Evolutionary conservation across 2,329 filamentous ascomycete genomes (phyloP).

Genomic region (Cercospora beticola): DNA sequence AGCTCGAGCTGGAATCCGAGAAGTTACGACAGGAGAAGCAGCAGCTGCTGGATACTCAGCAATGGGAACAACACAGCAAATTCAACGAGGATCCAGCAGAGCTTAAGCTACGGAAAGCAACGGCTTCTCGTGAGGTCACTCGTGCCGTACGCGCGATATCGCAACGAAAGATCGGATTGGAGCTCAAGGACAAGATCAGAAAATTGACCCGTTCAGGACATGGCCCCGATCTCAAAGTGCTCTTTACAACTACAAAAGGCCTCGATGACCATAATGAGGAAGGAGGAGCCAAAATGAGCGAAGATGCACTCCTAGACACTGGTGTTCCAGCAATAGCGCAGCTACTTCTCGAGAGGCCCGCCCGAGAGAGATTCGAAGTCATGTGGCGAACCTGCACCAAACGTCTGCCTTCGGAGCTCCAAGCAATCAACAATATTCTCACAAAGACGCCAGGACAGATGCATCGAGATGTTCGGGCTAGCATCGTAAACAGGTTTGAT

Average conservation of each 20-base stretch:
- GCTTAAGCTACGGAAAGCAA: slow-evolving; percentile 3
- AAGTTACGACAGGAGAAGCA: background rate
- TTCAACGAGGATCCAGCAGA: background rate
- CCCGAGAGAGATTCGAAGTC: background rate
- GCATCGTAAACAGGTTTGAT: background rate
- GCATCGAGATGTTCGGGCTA: slow-evolving; percentile 6
- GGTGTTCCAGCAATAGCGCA: slow-evolving; percentile 23
- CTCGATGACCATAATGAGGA: slow-evolving; percentile 24
- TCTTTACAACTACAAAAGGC: slow-evolving; percentile 19
- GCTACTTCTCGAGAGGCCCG: slow-evolving; percentile 16
- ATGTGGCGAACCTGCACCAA: background rate
- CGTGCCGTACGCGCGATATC: too few relatives aligned
- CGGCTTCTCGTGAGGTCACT: background rate
- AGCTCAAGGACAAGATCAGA: slow-evolving; percentile 11
- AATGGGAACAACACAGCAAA: background rate
- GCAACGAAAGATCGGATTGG: background rate
- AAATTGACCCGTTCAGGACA: slow-evolving; percentile 12
- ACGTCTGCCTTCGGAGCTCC: slow-evolving; percentile 7
- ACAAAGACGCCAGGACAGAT: slow-evolving; percentile 6
- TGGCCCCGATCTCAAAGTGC: slow-evolving; percentile 20
- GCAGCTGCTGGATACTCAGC: background rate
- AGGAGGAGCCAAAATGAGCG: slow-evolving; percentile 10
- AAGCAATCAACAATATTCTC: slow-evolving; percentile 7
- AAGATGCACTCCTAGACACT: slow-evolving; percentile 19
- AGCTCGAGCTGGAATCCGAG: background rate